A percentile compares a stretch with the other conserved stretches of the same genome.
These are phyloP conservation scores for Fraxinus cuspidata DNA, from an alignment of 257 asterid species.

Conservation along the genomic window DNA sequence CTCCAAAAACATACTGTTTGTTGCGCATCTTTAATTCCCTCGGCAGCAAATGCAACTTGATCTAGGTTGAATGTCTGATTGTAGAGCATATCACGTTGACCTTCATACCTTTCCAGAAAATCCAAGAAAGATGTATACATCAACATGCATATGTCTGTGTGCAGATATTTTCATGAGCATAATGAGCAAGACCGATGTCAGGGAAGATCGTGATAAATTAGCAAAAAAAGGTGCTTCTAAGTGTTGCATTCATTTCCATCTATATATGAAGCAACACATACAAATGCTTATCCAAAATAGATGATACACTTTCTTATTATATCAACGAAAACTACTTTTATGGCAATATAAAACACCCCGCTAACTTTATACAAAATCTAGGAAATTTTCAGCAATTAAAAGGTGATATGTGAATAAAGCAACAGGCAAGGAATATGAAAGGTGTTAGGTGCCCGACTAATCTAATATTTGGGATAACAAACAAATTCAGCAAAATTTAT, in stretches of 20 bases:
- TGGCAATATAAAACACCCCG: background rate
- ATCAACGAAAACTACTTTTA: constrained; percentile 8
- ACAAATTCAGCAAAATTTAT: too few species aligned
- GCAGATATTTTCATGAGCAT: constrained; percentile 3
- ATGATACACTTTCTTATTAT: background rate
- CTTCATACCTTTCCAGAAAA: constrained; percentile 77
- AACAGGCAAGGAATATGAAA: too few species aligned
- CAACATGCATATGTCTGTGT: background rate
- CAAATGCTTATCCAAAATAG: background rate
- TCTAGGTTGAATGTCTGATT: constrained; percentile 94
- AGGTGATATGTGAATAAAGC: background rate
- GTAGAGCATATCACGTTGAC: constrained; percentile 95
- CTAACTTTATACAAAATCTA: background rate
- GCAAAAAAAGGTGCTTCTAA: background rate
- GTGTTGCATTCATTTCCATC: constrained; percentile 12
- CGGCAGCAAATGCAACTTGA: constrained; percentile 97
- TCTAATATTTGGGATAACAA: too few species aligned
- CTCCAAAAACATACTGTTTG: constrained; percentile 73
- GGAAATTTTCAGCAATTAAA: background rate
- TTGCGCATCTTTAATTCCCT: constrained; percentile 98
- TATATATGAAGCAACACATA: background rate
- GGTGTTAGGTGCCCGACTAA: too few species aligned
- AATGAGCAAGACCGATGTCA: background rate
- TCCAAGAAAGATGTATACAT: constrained; percentile 18
- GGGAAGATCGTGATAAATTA: background rate